These are phyloP conservation scores for Dictyostelium firmibasis DNA, from an alignment of 78 protist species.

Conservation along the genomic window DNA sequence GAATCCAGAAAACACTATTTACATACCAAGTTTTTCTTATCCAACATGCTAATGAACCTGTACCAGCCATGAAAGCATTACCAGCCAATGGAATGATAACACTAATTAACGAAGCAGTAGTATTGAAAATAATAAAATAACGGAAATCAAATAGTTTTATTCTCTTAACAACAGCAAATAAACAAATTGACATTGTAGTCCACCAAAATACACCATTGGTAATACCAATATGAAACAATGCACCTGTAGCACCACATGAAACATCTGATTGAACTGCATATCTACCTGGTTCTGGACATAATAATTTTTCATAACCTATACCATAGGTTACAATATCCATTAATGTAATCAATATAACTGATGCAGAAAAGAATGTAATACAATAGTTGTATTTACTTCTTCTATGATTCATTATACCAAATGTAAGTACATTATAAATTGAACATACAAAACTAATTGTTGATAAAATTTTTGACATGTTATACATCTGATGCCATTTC, in stretches of 20 bases:
- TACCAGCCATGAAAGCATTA: neutral
- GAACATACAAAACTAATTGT: conserved; percentile 46
- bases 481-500: conserved; percentile 21
- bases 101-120: neutral
- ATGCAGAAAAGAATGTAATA: conserved; percentile 12
- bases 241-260: conserved; percentile 7
- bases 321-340: conserved; percentile 28
- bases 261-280: conserved; percentile 38
- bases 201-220: conserved; percentile 52
- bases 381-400: conserved; percentile 20
- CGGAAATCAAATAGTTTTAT: neutral
- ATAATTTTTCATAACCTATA: conserved; percentile 5
- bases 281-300: conserved; percentile 27
- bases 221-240: conserved; percentile 24
- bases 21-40: neutral
- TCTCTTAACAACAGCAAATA: conserved; percentile 22
- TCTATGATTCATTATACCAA: conserved; percentile 20
- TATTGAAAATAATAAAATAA: neutral
- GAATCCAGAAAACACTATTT: conserved; percentile 40
- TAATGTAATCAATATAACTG: neutral
- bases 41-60: conserved; percentile 52
- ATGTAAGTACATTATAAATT: conserved; percentile 25
- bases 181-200: conserved; percentile 46
- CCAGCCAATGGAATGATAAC: conserved; percentile 14
- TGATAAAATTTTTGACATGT: conserved; percentile 26